phyloP scores from a whole-genome alignment of 345 rosid genomes.

The Punica granatum region DNA sequence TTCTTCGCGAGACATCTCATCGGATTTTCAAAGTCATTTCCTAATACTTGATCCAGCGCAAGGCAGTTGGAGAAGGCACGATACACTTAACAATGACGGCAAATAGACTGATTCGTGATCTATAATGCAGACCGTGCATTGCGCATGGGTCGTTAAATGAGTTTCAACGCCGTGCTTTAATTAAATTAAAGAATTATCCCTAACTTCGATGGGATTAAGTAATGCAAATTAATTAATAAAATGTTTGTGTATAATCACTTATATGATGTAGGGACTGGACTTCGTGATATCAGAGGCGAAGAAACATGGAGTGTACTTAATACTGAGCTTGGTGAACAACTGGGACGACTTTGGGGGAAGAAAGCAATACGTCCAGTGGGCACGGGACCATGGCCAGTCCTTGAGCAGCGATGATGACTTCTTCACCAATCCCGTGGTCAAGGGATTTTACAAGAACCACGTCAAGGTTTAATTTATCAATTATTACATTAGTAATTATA shows the following conservation, averaged over 20 bases:
- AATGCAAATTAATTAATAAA: background rate
- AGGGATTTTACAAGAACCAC: slow-evolving; percentile 53
- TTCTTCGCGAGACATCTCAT: no score
- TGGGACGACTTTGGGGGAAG: slow-evolving; percentile 59
- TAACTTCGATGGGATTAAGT: background rate
- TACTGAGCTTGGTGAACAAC: slow-evolving; percentile 66
- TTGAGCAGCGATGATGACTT: slow-evolving; percentile 48
- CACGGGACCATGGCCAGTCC: slow-evolving; percentile 27
- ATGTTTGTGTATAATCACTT: background rate
- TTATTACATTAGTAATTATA: background rate
- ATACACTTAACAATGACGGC: no score
- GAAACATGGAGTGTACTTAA: slow-evolving; percentile 35
- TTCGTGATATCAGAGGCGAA: slow-evolving; percentile 65
- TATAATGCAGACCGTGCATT: no score
- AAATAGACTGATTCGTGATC: no score
- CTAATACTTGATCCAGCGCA: no score
- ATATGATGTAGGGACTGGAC: slow-evolving; percentile 47
- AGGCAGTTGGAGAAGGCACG: no score
- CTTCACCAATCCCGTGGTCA: slow-evolving; percentile 42
- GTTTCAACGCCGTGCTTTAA: background rate
- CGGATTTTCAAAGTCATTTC: no score
- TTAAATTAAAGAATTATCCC: background rate
- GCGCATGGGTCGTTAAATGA: background rate
- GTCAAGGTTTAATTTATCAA: slow-evolving; percentile 33
- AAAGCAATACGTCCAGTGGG: slow-evolving; percentile 61